Evolutionary conservation across 73 alveolate genomes (phyloP).

Genomic region (Blepharisma stoltei): DNA sequence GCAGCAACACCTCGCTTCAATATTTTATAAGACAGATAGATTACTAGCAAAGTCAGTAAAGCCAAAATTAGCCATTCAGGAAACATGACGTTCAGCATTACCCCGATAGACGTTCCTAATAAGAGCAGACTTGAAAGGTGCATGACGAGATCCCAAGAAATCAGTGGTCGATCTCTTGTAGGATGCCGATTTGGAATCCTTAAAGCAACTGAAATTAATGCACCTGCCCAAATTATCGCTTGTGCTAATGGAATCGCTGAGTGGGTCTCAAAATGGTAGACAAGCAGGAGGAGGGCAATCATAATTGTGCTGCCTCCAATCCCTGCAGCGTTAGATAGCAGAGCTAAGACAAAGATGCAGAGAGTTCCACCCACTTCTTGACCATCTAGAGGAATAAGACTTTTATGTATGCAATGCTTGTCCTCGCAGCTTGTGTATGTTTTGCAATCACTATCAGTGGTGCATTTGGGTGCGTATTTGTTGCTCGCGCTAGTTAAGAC

Average conservation of each 20-base stretch:
- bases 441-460: conserved; percentile 9
- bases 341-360: not conserved
- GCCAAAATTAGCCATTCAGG: conserved; percentile 27
- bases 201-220: not conserved
- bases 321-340: conserved; percentile 4
- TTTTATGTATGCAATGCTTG: not conserved
- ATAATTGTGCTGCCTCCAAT: conserved; percentile 15
- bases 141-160: not conserved
- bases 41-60: not conserved
- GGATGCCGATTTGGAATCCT: conserved; percentile 15
- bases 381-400: not conserved
- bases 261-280: not conserved
- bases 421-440: not conserved
- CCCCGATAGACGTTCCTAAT: conserved; percentile 12
- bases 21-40: not conserved
- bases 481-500: not conserved
- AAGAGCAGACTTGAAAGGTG: conserved; percentile 8
- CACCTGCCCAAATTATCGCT: not conserved
- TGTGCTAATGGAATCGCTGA: not conserved
- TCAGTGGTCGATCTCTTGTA: conserved; percentile 27
- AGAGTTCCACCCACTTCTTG: not conserved
- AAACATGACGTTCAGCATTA: not conserved
- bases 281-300: not conserved
- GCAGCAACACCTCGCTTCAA: not conserved
- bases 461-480: not conserved